phyloP scores from a whole-genome alignment of 2,329 filamentous ascomycete species.

The Dothideomycetes sp. region DNA sequence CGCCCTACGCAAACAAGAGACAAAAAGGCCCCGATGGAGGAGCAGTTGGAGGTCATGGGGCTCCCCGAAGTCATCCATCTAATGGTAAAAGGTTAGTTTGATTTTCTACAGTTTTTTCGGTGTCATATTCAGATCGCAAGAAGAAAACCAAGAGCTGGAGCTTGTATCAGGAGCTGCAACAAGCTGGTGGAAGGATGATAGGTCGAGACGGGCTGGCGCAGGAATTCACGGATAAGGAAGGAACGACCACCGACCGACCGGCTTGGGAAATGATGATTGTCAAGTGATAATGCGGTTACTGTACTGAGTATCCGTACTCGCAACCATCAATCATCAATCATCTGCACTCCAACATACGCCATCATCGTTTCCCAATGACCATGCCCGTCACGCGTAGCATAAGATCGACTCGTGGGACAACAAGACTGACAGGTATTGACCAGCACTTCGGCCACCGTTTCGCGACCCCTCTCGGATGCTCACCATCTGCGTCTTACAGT shows the following conservation, averaged over 20 bases:
- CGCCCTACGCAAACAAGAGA: slow-evolving; percentile 6
- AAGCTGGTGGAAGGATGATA: neutral
- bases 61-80: neutral
- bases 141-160: neutral
- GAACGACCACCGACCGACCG: too few relatives aligned
- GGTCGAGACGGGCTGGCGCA: too few relatives aligned
- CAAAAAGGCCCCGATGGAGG: slow-evolving; percentile 4
- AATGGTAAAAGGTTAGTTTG: slow-evolving; percentile 9
- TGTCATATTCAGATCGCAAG: neutral
- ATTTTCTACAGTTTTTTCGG: neutral
- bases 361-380: slow-evolving; percentile 3
- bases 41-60: neutral
- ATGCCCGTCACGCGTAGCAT: slow-evolving; percentile 25
- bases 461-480: slow-evolving; percentile 13
- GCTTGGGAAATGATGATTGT: too few relatives aligned
- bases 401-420: slow-evolving; percentile 19
- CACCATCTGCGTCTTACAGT: slow-evolving; percentile 38
- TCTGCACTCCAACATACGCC: too few relatives aligned
- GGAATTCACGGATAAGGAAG: too few relatives aligned
- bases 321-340: too few relatives aligned
- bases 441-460: slow-evolving; percentile 26
- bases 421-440: neutral
- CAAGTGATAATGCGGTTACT: neutral
- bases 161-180: neutral
- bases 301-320: too few relatives aligned